Conservation (phyloP, 2,329 filamentous ascomycete genomes). For the Aspergillus floridensis region DNA sequence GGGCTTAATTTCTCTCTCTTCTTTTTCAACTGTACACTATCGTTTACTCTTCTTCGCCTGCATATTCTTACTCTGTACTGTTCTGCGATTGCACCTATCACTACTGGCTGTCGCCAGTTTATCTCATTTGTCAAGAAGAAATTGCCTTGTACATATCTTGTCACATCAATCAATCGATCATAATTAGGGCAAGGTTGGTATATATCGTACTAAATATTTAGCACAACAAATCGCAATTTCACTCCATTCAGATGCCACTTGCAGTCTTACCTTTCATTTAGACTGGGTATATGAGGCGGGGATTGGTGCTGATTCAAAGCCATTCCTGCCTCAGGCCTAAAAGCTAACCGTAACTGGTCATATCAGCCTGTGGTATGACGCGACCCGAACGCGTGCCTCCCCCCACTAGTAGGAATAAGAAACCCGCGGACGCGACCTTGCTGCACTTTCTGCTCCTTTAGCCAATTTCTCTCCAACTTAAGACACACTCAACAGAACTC, state of each 20-base stretch:
- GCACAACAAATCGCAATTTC: background rate
- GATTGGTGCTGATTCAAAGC: background rate
- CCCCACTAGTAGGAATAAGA: conserved; percentile 24
- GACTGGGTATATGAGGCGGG: too few species aligned
- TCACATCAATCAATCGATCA: too few species aligned
- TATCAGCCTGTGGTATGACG: conserved; percentile 32
- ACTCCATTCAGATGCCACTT: too few species aligned
- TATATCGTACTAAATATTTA: background rate
- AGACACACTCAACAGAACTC: background rate
- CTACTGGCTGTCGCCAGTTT: background rate
- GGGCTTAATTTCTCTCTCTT: background rate
- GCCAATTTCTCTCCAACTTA: conserved; percentile 1
- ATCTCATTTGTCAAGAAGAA: conserved; percentile 10
- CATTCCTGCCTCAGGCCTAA: conserved; percentile 18
- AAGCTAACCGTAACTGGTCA: conserved; percentile 27
- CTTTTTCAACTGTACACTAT: background rate
- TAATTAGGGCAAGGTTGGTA: too few species aligned
- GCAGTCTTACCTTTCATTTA: too few species aligned
- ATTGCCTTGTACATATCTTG: conserved; percentile 26
- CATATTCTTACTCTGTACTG: conserved; percentile 1
- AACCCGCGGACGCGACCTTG: conserved; percentile 23
- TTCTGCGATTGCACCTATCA: background rate
- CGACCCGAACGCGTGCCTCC: conserved; percentile 27
- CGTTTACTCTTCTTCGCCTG: background rate
- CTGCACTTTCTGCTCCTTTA: conserved; percentile 10